These are phyloP conservation scores for Oryza rufipogon DNA, from an alignment of 176 grass and related monocot species.

Conservation along the genomic window DNA sequence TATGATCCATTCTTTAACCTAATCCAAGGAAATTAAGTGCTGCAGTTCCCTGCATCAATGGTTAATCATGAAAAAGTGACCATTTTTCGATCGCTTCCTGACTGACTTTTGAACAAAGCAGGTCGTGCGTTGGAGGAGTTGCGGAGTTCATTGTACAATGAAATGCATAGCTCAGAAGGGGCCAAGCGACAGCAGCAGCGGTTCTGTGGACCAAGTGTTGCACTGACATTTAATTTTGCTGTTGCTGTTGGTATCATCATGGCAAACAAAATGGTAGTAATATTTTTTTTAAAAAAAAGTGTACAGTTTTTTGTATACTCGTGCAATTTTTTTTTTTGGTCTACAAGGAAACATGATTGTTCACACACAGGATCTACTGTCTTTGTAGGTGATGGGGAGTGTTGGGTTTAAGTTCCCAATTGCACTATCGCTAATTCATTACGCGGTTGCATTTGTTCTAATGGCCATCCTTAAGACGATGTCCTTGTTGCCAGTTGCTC, in stretches of 20 bases:
- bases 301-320: neutral
- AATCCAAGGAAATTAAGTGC: neutral
- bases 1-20: neutral
- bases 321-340: too few species aligned
- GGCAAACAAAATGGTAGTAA: slow-evolving; percentile 87
- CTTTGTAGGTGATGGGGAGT: slow-evolving; percentile 81
- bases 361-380: neutral
- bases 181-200: slow-evolving; percentile 85
- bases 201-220: slow-evolving; percentile 86
- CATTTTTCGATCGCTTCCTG: neutral
- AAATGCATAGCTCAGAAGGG: slow-evolving; percentile 84
- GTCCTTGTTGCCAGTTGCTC: slow-evolving; percentile 77
- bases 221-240: slow-evolving; percentile 92
- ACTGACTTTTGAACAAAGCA: slow-evolving; percentile 30
- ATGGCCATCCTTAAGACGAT: slow-evolving; percentile 84
- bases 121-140: slow-evolving; percentile 85
- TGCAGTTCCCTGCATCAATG: neutral
- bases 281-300: too few species aligned
- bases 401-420: slow-evolving; percentile 96
- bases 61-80: slow-evolving; percentile 10
- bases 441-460: slow-evolving; percentile 75
- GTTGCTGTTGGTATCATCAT: slow-evolving; percentile 97
- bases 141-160: slow-evolving; percentile 78
- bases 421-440: slow-evolving; percentile 92
- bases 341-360: neutral